Evolutionary conservation across 192 early-diverging fungal species (phyloP), one percentile per base, ranked within the genome.

Genomic region (Helicostylum pulchrum): DNA sequence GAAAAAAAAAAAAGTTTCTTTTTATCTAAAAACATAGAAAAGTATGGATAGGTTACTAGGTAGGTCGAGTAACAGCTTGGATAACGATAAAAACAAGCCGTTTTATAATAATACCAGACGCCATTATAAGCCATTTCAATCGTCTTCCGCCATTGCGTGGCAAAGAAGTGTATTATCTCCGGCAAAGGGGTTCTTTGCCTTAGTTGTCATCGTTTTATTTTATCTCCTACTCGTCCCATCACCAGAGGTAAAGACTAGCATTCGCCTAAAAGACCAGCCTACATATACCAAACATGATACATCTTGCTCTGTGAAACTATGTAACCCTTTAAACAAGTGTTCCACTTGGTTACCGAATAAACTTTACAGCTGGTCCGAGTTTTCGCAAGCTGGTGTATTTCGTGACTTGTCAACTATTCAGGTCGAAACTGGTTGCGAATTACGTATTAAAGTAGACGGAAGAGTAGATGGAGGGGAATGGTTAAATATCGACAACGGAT

Each of bases 381-480:
- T 71, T 0, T 55, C 63, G 6, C 26, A 64, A 52, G 54, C 64
- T 23, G 44, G 45, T 26, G 17, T 71, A 3, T 61, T 64, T 21
- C 62, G 63, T 12, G 69, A 71, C 32, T 31, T 71, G 7, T 64
- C 69, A 12, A 53, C 58, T n/a, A 50, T 54, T 15, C 15, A 71
- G 10, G 69, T 65, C 9, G 43, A 23, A 11, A 12, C 46, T 23
- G 69, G 69, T 6, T 71, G 69, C 7, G 20, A 58, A n/a, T 21
- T 51, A 1, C 4, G 7, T 4, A n/a, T 71, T 5, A 32, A 53
- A 48, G 57, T 65, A 2, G 12, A 67, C 50, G 45, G 58, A 15
- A 26, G n/a, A 36, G 51, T 65, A 5, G 12, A 67, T 46, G 39
- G 58, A 12, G 46, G 26, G 1, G 32, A 67, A 30, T 50, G 55